Evolutionary conservation across 225 moss, liverwort and hornwort species (phyloP), one percentile per base, ranked within the genome.

Genomic region (Asterella californica): DNA sequence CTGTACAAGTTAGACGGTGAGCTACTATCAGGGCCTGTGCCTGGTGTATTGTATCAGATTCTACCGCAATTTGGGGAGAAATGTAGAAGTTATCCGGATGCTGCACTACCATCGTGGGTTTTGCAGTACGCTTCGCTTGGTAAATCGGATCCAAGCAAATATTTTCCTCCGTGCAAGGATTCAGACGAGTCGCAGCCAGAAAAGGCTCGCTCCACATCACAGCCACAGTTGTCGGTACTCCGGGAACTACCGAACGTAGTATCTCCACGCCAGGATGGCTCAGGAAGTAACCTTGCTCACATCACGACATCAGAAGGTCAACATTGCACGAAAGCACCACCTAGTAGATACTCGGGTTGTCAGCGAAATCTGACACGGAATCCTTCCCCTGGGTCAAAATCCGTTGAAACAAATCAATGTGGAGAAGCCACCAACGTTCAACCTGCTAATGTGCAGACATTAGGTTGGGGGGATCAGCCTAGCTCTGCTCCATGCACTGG

Each of bases 1-100:
- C 78, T 93, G 18, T 85, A 30, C 38, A 92, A 65, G 52, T 75
- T 93, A 25, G 97, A 99, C 80, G 95, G 95, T 0, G 75, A 83
- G 45, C 64, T 87, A 6, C 48, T 66, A 32, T 29, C 70, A 69
- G 78, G 21, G 55, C 57, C 54, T 7, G 1, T 63, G 78, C 42
- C 46, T 21, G 63, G 25, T 66, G 17, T 65, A 48, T 64, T 63
- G 4, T 47, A 52, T 75, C 42, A 74, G 70, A 60, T n/a, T 69
- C 55, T 62, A 49, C 69, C 78, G 42, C 48, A 61, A 59, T 0
- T 76, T 27, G 79, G 37, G 69, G 15, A 46, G 18, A 66, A 47
- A 52, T 29, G 54, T 79, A 48, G 46, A 25, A 21, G 17, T 78
- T 55, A 46, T 61, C 29, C 29, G 42, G 45, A 74, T 62, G 38